These are phyloP conservation scores for Arthrobotrys megalospora DNA, from an alignment of 2,329 filamentous ascomycete genomes.

Conservation along the genomic window DNA sequence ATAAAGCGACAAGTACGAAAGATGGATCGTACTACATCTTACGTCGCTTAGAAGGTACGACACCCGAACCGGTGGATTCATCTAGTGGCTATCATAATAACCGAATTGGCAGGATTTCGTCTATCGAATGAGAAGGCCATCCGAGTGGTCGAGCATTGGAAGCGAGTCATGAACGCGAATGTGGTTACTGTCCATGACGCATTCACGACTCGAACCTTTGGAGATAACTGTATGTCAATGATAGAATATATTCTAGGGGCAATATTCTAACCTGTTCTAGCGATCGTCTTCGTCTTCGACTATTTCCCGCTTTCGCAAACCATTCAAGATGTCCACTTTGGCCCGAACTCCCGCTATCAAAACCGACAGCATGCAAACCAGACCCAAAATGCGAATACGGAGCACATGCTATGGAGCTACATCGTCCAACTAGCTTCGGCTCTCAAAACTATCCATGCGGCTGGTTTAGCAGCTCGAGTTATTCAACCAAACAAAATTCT, in stretches of 20 bases:
- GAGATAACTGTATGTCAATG: slow-evolving; percentile 78
- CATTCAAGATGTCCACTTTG: slow-evolving; percentile 84
- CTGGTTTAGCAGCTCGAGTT: slow-evolving; percentile 85
- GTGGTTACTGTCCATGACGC: slow-evolving; percentile 91
- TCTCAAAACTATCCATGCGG: slow-evolving; percentile 85
- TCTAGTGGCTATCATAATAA: not conserved
- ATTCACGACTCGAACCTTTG: slow-evolving; percentile 93
- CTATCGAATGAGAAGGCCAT: slow-evolving; percentile 92
- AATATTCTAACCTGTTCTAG: slow-evolving; percentile 48
- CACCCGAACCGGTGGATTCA: not conserved
- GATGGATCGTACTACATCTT: slow-evolving; percentile 91
- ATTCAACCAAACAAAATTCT: slow-evolving; percentile 91
- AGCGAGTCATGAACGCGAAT: slow-evolving; percentile 82
- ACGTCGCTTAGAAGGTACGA: slow-evolving; percentile 82
- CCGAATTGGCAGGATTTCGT: slow-evolving; percentile 76
- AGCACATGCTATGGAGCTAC: slow-evolving; percentile 89
- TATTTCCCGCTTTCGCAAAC: slow-evolving; percentile 94
- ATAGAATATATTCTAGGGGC: not conserved
- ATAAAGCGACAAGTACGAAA: slow-evolving; percentile 91
- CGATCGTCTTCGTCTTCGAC: slow-evolving; percentile 91
- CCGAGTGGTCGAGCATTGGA: slow-evolving; percentile 88
- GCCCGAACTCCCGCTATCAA: slow-evolving; percentile 64
- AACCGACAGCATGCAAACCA: slow-evolving; percentile 64
- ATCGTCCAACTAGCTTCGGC: slow-evolving; percentile 92
- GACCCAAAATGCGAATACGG: slow-evolving; percentile 73